Base-by-base conservation (phyloP, 805 yeast species). In the Zygosaccharomyces bailii region DNA sequence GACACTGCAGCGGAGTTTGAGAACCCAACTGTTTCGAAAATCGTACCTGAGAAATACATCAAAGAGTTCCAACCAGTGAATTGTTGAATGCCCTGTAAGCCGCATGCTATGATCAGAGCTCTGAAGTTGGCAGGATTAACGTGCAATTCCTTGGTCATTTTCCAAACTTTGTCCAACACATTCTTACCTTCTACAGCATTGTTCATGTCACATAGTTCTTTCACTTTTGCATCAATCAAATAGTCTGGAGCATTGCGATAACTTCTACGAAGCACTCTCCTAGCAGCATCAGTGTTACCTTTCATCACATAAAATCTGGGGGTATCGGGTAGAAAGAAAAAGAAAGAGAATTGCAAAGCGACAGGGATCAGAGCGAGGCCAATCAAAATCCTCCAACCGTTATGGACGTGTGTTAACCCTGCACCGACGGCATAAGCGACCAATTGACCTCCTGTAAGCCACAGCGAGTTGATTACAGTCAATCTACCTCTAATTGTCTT, bases 31-130 rank as follows among this genome's bases (percentile, higher is more conserved):
- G 90, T 80, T 65, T 89, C 82, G 61, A 93, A 93, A 54, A 93
- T 84, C 1, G 97, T 90, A 27, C 95, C 82, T 39, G 95, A 84
- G 67, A 90, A 91, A 71, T 93, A 91, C 96, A 91, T 86, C 57
- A 91, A 76, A 5, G 97, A 87, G 69, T 91, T 93, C 79, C 91
- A 91, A 53, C 98, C 98, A 13, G 96, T 85, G 57, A 91, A 88
- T 69, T 91, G 99, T 71, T 91, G 98, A 59, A 93, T 84, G 46
- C 95, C 96, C 69, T 93, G 98, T 53, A 91, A 70, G 25, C 95
- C 96, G 72, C 96, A 89, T 8, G 91, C 93, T 58, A 91, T 80
- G 25, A 90, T 71, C 49, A 93, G 75, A 4, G 96, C 98, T 59
- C 98, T 80, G 49, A 87, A 79, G 66, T 91, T 90, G 1, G 95